Evolutionary conservation across 75 land plant species (phyloP), one percentile per base, ranked within the genome.

Genomic region (Pinus taeda): DNA sequence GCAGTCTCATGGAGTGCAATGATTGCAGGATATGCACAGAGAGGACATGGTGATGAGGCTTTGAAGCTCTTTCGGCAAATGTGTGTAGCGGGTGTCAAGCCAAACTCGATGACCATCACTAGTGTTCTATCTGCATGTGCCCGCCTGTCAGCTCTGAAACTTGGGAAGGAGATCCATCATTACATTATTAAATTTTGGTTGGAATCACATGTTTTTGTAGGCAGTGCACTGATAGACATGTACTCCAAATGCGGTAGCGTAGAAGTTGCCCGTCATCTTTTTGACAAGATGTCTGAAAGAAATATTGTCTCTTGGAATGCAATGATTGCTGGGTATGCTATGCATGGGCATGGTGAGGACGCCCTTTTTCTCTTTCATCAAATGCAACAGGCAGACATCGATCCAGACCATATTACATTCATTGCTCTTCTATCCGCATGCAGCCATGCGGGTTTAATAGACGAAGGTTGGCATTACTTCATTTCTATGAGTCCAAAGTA

Each of bases 281-380:
- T 85, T 49, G 26, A 22, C 59, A 18, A 59, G 33, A 75, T 77
- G 71, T 57, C 62, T 17, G 71, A 9, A 14, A 26, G 53, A 57
- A 77, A 83, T 73, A 77, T 79, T 4, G 79, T 83, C n/a, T 74
- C 85, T 14, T 85, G 65, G 76, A 88, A 83, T 77, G 75, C 79
- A 36, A 39, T 85, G 77, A 81, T 88, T 17, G 39, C 49, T 29
- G 83, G 80, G 15, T 74, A 80, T 57, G 60, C 78, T 9, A 30
- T 63, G 0, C 79, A 81, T 75, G 76, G 69, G 14, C 24, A 76
- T 15, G 63, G 76, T 24, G 30, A 2, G 3, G 60, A 73, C 20
- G 89, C 89, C n/a, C 75, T 82, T 74, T 59, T 76, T 18, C 63
- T 79, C 55, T 79, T 79, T 72, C 57, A 15, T 53, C 24, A 29